Base-by-base conservation (phyloP, 1,284 basidiomycete species). In the Tausonia pullulans region DNA sequence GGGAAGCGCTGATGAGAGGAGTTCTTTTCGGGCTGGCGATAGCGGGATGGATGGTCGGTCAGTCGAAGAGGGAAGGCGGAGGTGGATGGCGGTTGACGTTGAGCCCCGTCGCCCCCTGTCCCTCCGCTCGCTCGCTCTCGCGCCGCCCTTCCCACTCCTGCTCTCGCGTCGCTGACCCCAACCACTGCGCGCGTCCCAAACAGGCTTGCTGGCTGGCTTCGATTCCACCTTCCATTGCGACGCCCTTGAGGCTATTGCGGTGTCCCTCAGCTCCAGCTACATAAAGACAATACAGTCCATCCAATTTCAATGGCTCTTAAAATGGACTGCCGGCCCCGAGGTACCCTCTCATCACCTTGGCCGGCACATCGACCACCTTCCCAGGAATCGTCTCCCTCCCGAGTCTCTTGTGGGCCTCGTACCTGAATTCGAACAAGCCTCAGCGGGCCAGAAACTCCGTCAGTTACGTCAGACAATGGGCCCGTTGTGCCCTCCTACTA, bases 371-470 rank as follows among this genome's bases (percentile, higher is more conserved):
- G 55, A 78, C 77, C 55, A 78, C 76, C 54, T 72, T 70, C 2
- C 74, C 74, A 6, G 73, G 70, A 45, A 78, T 76, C 7, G 73
- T 74, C 63, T 74, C 71, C 62, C 69, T 70, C 14, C 69, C 67
- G 0, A 78, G 68, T 1, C 76, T 70, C 61, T 76, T 76, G 46
- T 75, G 75, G 3, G 77, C 77, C 66, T 78, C 77, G 66, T 72
- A 78, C 5, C 74, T 74, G 63, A 4, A 9, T 41, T 4, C 48
- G 48, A 43, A 51, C 43, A n/a, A 7, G 16, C 57, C 2, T 43
- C 16, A n/a, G 11, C n/a, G n/a, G 50, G 13, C 13, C 4, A 5
- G 6, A 2, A 39, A 49, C 16, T 8, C 11, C 58, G 45, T 13
- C 58, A 61, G 39, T 40, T 6, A 52, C 4, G 46, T 4, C 10